These are phyloP conservation scores for Metschnikowia matae DNA, from an alignment of 805 yeast genomes.

Conservation along the genomic window DNA sequence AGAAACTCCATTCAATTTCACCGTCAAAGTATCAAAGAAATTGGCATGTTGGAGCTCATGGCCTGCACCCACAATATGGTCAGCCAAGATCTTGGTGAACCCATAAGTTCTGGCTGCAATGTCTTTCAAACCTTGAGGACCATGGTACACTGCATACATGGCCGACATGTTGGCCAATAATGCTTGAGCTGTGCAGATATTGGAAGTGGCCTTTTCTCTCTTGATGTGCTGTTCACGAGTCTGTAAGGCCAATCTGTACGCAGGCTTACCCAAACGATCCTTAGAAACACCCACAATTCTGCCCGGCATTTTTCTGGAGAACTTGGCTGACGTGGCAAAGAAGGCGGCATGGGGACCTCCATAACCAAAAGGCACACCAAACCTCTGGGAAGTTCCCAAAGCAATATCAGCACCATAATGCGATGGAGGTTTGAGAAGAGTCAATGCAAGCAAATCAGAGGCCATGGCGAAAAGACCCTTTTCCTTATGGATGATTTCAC, in stretches of 20 bases:
- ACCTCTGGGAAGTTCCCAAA: slow-evolving; percentile 88
- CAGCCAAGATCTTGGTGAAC: slow-evolving; percentile 67
- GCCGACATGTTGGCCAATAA: slow-evolving; percentile 92
- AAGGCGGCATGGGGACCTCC: slow-evolving; percentile 99
- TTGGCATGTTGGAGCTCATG: slow-evolving; percentile 53
- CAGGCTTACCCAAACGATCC: slow-evolving; percentile 87
- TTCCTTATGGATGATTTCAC: slow-evolving; percentile 61
- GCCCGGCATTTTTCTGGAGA: slow-evolving; percentile 94
- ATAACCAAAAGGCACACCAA: slow-evolving; percentile 96
- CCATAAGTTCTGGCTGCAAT: slow-evolving; percentile 79
- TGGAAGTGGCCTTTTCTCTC: slow-evolving; percentile 96
- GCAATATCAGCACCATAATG: slow-evolving; percentile 89
- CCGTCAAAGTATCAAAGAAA: slow-evolving; percentile 86
- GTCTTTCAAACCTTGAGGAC: slow-evolving; percentile 75
- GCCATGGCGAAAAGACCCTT: slow-evolving; percentile 83
- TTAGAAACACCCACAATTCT: slow-evolving; percentile 90
- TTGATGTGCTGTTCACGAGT: slow-evolving; percentile 98
- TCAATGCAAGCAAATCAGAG: slow-evolving; percentile 87
- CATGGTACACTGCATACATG: slow-evolving; percentile 94
- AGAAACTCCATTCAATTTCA: slow-evolving; percentile 47
- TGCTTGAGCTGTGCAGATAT: slow-evolving; percentile 98
- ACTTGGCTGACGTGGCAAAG: slow-evolving; percentile 77
- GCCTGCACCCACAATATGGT: slow-evolving; percentile 36
- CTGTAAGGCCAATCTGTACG: slow-evolving; percentile 88
- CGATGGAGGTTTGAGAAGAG: slow-evolving; percentile 79